Conservation (phyloP, 2,329 filamentous ascomycete species). For the Orbilia blumenaviensis region DNA sequence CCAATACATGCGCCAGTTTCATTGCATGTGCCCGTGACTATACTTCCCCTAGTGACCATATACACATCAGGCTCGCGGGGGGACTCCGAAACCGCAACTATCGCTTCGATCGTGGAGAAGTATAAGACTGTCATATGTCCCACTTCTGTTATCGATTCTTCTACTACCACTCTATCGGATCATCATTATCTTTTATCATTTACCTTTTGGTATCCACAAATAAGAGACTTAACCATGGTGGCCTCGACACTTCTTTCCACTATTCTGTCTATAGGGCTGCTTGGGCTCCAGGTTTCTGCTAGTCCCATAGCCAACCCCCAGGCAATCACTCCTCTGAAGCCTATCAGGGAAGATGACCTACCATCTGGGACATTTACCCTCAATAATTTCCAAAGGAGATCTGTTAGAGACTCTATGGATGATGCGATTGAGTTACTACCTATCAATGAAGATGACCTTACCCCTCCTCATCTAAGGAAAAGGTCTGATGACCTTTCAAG, state of each 20-base stretch:
- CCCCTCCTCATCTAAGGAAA: conserved; percentile 28
- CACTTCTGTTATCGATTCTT: conserved; percentile 8
- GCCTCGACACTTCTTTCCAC: conserved; percentile 42
- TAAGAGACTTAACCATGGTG: conserved; percentile 37
- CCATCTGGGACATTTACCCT: background rate
- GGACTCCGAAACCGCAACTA: background rate
- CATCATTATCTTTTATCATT: conserved; percentile 4
- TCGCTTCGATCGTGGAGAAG: background rate
- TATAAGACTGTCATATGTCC: conserved; percentile 34
- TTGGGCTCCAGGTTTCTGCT: conserved; percentile 43
- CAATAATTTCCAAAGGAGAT: conserved; percentile 24
- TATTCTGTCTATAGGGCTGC: conserved; percentile 32
- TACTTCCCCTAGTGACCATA: background rate
- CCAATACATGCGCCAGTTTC: background rate
- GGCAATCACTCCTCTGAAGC: background rate
- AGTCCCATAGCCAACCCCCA: conserved; percentile 7
- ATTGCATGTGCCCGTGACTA: conserved; percentile 24
- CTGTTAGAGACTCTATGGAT: conserved; percentile 36
- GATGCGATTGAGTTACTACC: conserved; percentile 40
- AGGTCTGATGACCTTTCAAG: conserved; percentile 54
- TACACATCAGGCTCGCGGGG: background rate
- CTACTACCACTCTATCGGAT: conserved; percentile 6
- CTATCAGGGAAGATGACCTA: conserved; percentile 38
- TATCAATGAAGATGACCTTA: conserved; percentile 39
- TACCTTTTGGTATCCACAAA: background rate